These are phyloP conservation scores for Epicoccum sorghinum DNA, from an alignment of 2,329 filamentous ascomycete genomes.

Conservation along the genomic window DNA sequence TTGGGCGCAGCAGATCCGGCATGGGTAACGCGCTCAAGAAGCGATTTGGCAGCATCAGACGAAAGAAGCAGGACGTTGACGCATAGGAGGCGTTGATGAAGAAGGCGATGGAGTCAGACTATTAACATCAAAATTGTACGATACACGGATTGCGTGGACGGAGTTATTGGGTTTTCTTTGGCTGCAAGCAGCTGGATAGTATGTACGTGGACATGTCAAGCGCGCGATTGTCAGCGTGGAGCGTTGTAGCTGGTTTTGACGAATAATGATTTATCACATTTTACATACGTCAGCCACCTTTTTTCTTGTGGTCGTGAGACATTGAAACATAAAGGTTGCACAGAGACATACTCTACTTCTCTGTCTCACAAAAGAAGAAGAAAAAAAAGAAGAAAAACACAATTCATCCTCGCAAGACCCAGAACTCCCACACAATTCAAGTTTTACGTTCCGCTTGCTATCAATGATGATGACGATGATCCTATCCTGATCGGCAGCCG, in stretches of 20 bases:
- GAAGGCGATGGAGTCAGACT: background rate
- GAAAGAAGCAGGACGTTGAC: conserved; percentile 38
- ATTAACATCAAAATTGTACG: conserved; percentile 12
- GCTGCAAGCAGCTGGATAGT: background rate
- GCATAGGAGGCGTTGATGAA: conserved; percentile 21
- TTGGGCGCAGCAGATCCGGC: conserved; percentile 43
- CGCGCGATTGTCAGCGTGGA: too few relatives aligned
- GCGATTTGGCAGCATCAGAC: conserved; percentile 54
- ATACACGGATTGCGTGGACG: background rate
- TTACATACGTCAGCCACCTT: too few relatives aligned
- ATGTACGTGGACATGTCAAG: background rate
- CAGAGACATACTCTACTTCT: too few relatives aligned
- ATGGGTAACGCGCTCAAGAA: conserved; percentile 52
- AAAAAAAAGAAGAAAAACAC: too few relatives aligned
- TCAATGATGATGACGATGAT: too few relatives aligned
- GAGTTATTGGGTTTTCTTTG: conserved; percentile 1
- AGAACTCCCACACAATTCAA: background rate
- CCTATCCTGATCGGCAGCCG: too few relatives aligned
- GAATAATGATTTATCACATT: conserved; percentile 3
- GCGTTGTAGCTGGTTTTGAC: conserved; percentile 1
- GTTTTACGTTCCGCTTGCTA: too few relatives aligned
- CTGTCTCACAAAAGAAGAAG: too few relatives aligned
- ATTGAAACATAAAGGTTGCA: too few relatives aligned
- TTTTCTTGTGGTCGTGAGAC: too few relatives aligned
- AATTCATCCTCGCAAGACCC: too few relatives aligned